phyloP scores from a whole-genome alignment of 108 stramenopile species.

The Craspedostauros australis region DNA sequence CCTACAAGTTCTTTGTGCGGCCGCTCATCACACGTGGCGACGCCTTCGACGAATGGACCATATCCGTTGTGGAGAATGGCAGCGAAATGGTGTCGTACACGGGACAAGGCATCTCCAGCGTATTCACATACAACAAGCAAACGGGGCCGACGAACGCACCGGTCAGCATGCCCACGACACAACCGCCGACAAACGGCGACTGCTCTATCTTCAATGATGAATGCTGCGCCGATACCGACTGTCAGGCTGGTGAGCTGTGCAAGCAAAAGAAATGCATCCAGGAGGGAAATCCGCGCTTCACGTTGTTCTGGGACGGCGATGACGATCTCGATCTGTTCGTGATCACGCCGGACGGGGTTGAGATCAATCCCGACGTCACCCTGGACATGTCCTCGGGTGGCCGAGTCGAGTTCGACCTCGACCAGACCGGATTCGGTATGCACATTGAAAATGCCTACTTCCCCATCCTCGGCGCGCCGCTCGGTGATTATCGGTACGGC shows the following conservation, averaged over 20 bases:
- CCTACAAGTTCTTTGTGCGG: conserved; percentile 17
- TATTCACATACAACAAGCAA: too few species aligned
- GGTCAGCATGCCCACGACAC: neutral
- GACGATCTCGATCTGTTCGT: conserved; percentile 20
- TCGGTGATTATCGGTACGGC: conserved; percentile 11
- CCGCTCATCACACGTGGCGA: conserved; percentile 10
- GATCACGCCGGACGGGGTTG: conserved; percentile 14
- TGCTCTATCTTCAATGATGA: conserved; percentile 13
- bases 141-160: neutral
- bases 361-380: conserved; percentile 4
- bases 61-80: conserved; percentile 16
- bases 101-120: too few species aligned
- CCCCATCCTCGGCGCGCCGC: conserved; percentile 11
- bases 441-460: conserved; percentile 25
- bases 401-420: conserved; percentile 3
- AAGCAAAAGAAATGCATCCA: conserved; percentile 24
- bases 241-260: conserved; percentile 11
- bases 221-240: conserved; percentile 24
- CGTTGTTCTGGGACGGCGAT: conserved; percentile 23
- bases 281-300: conserved; percentile 26
- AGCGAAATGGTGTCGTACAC: conserved; percentile 3
- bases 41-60: conserved; percentile 11
- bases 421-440: conserved; percentile 3
- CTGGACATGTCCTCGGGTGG: conserved; percentile 21
- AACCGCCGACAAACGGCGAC: neutral